These are phyloP conservation scores for Marasmius fiardii DNA, from an alignment of 1,284 basidiomycete genomes.

Conservation along the genomic window DNA sequence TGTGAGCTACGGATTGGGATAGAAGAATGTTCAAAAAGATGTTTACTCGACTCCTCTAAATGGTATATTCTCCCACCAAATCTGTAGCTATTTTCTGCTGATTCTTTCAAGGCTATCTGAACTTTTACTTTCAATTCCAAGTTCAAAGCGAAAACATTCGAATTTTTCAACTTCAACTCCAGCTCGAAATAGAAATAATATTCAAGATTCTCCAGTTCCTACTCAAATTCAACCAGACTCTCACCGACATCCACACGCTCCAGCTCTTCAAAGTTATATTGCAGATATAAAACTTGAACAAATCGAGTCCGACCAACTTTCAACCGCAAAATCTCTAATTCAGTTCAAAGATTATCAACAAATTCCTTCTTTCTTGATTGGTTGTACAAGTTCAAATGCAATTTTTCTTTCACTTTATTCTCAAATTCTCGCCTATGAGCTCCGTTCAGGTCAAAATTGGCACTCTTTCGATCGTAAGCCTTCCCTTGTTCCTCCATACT, in stretches of 20 bases:
- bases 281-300: slow-evolving; percentile 1
- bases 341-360: slow-evolving; percentile 8
- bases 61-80: no score
- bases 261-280: background rate
- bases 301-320: slow-evolving; percentile 4
- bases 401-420: slow-evolving; percentile 6
- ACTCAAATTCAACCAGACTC: no score
- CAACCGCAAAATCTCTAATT: slow-evolving; percentile 4
- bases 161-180: slow-evolving; percentile 10
- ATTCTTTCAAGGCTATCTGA: slow-evolving; percentile 10
- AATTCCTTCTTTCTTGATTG: slow-evolving; percentile 1
- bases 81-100: no score
- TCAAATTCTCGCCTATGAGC: slow-evolving; percentile 5
- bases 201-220: background rate
- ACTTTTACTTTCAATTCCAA: slow-evolving; percentile 10
- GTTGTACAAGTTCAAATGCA: slow-evolving; percentile 7
- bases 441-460: slow-evolving; percentile 9
- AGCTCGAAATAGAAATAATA: slow-evolving; percentile 1
- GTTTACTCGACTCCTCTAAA: background rate
- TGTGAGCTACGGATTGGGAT: background rate
- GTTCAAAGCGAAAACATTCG: background rate
- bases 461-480: slow-evolving; percentile 9
- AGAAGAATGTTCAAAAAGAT: background rate
- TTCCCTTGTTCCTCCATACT: background rate
- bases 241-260: slow-evolving; percentile 11